These are phyloP conservation scores for Candida freyschussii DNA, from an alignment of 1,139 yeast genomes.

Conservation along the genomic window DNA sequence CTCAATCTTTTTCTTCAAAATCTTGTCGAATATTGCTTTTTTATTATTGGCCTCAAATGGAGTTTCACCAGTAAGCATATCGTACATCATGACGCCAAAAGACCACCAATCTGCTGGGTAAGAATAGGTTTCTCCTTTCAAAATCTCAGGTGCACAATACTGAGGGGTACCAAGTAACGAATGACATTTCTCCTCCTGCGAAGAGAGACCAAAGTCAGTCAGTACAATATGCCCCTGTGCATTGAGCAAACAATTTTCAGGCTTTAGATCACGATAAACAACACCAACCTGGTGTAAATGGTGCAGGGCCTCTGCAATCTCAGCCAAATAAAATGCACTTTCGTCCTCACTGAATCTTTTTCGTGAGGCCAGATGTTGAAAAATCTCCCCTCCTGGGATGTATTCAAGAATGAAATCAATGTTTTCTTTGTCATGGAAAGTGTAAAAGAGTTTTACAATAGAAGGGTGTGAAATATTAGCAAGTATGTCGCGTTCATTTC, in stretches of 20 bases:
- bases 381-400: slow-evolving; percentile 92
- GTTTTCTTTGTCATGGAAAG: slow-evolving; percentile 80
- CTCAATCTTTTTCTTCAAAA: slow-evolving; percentile 60
- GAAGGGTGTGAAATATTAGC: slow-evolving; percentile 76
- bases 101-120: slow-evolving; percentile 97
- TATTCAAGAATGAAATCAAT: slow-evolving; percentile 80
- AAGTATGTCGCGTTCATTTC: slow-evolving; percentile 48
- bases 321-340: slow-evolving; percentile 82
- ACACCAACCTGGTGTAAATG: slow-evolving; percentile 81
- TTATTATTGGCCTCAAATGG: slow-evolving; percentile 88
- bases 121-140: slow-evolving; percentile 78
- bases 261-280: slow-evolving; percentile 87
- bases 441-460: slow-evolving; percentile 83
- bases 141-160: slow-evolving; percentile 93
- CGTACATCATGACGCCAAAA: slow-evolving; percentile 83
- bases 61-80: slow-evolving; percentile 82
- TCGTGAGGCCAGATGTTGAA: slow-evolving; percentile 57
- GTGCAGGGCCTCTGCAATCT: slow-evolving; percentile 73
- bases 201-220: slow-evolving; percentile 88
- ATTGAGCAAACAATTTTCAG: slow-evolving; percentile 87
- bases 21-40: slow-evolving; percentile 70
- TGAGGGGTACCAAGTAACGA: slow-evolving; percentile 90
- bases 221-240: slow-evolving; percentile 75
- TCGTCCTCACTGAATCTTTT: slow-evolving; percentile 54
- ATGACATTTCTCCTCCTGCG: slow-evolving; percentile 38